A percentile compares a stretch with the other conserved stretches of the same genome.
phyloP scores from a whole-genome alignment of 2,329 filamentous ascomycete species.

The Cylindrodendrum hubeiense region DNA sequence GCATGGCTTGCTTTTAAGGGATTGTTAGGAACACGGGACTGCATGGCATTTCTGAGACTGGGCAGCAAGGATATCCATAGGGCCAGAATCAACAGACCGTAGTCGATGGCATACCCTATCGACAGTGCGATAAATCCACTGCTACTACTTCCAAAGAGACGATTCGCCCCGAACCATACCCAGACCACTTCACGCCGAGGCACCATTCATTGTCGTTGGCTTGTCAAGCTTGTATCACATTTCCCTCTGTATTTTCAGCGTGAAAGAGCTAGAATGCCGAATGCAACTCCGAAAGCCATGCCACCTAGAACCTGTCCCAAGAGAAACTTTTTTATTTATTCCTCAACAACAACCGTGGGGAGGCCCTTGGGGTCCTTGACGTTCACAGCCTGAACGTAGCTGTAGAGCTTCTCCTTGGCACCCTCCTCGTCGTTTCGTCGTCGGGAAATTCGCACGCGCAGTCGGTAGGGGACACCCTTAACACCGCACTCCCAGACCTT shows the following conservation, averaged over 20 bases:
- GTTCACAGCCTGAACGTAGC: conserved; percentile 99
- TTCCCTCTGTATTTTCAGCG: conserved; percentile 53
- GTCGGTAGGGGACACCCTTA: conserved; percentile 98
- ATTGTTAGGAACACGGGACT: conserved; percentile 50
- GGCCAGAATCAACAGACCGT: conserved; percentile 41
- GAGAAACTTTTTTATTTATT: conserved; percentile 63
- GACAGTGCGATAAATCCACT: conserved; percentile 39
- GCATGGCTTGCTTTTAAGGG: conserved; percentile 46
- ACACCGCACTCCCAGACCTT: conserved; percentile 99
- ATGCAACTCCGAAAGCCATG: conserved; percentile 63
- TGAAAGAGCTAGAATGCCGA: conserved; percentile 59
- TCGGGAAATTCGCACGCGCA: conserved; percentile 98
- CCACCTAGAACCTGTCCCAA: conserved; percentile 57
- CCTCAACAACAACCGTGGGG: conserved; percentile 88
- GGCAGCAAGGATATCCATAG: conserved; percentile 36
- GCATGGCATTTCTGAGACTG: conserved; percentile 46
- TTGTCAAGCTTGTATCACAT: conserved; percentile 51
- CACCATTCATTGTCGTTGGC: conserved; percentile 42
- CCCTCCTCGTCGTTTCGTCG: conserved; percentile 99
- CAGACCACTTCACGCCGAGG: conserved; percentile 44
- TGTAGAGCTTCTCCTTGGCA: conserved; percentile 99
- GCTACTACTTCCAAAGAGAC: conserved; percentile 37
- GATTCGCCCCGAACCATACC: conserved; percentile 37
- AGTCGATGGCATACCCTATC: conserved; percentile 44
- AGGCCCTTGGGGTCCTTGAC: conserved; percentile 99